Percentiles rank a stretch among this genome's conserved stretches.
These are phyloP conservation scores for Albatrellus sp. DNA, from an alignment of 1,284 basidiomycete genomes.

Conservation along the genomic window DNA sequence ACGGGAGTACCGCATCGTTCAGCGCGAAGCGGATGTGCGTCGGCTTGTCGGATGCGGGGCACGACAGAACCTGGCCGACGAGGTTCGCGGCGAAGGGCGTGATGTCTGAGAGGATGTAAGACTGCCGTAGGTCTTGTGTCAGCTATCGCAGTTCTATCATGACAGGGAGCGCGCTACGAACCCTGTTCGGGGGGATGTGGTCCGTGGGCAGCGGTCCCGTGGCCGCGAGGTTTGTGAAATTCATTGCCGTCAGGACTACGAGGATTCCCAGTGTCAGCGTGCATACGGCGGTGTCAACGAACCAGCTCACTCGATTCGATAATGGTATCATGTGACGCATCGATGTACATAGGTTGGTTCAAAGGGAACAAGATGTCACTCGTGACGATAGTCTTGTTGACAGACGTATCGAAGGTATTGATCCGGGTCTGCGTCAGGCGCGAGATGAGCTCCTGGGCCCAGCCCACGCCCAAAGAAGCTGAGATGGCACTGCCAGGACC, in stretches of 20 bases:
- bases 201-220: conserved; percentile 43
- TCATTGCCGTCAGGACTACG: conserved; percentile 43
- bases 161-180: conserved; percentile 13
- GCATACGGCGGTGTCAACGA: neutral
- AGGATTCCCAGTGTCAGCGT: neutral
- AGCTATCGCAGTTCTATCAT: neutral
- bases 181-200: conserved; percentile 43
- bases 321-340: conserved; percentile 38
- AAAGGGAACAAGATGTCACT: conserved; percentile 46
- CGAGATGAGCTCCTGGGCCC: conserved; percentile 42
- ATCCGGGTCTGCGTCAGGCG: conserved; percentile 37
- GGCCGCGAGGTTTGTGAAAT: conserved; percentile 45
- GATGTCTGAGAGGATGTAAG: conserved; percentile 8
- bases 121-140: neutral
- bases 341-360: conserved; percentile 45
- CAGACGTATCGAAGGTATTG: conserved; percentile 36
- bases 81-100: conserved; percentile 43
- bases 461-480: conserved; percentile 52
- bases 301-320: conserved; percentile 24
- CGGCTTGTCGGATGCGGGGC: conserved; percentile 21
- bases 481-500: conserved; percentile 42
- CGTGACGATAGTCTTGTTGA: conserved; percentile 43
- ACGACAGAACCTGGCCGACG: conserved; percentile 51
- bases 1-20: conserved; percentile 51
- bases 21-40: conserved; percentile 43